Percentiles rank a stretch among this genome's conserved stretches.
phyloP scores from a whole-genome alignment of 495 filamentous ascomycete species.

The Copromyces sp. region DNA sequence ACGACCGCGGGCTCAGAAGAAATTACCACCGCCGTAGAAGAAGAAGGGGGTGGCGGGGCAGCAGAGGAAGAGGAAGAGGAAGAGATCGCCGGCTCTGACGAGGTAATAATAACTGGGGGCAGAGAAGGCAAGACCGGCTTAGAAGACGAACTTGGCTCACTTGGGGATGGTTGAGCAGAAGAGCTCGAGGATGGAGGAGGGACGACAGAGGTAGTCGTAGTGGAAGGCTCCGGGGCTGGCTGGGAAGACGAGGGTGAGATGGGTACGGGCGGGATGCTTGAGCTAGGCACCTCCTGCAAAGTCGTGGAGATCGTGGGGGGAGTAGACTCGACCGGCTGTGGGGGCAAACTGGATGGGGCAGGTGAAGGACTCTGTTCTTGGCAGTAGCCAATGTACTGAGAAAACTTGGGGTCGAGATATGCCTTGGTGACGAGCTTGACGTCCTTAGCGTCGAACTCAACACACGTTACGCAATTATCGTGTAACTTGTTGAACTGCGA shows the following conservation, averaged over 20 bases:
- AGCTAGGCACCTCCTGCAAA: constrained; percentile 17
- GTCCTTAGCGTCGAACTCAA: constrained; percentile 7
- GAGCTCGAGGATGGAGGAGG: not conserved
- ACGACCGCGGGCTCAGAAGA: not conserved
- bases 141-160: constrained; percentile 1
- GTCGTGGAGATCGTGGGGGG: constrained; percentile 11
- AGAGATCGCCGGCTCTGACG: not conserved
- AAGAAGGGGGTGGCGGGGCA: not conserved
- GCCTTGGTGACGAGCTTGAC: constrained; percentile 7
- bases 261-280: constrained; percentile 9
- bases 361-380: not conserved
- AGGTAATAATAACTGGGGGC: not conserved
- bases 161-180: not conserved
- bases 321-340: constrained; percentile 13
- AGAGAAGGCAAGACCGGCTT: not conserved
- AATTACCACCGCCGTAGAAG: not conserved
- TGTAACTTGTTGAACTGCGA: constrained; percentile 32
- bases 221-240: constrained; percentile 7
- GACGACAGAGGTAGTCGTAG: constrained; percentile 10
- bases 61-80: not conserved
- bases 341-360: not conserved
- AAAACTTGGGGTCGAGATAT: constrained; percentile 15
- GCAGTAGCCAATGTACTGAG: constrained; percentile 28
- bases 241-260: constrained; percentile 16
- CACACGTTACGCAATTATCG: constrained; percentile 32